A percentile compares a stretch with the other conserved stretches of the same genome.
phyloP scores from a whole-genome alignment of 164 flowering plant genomes.

The Tinospora cordifolia region DNA sequence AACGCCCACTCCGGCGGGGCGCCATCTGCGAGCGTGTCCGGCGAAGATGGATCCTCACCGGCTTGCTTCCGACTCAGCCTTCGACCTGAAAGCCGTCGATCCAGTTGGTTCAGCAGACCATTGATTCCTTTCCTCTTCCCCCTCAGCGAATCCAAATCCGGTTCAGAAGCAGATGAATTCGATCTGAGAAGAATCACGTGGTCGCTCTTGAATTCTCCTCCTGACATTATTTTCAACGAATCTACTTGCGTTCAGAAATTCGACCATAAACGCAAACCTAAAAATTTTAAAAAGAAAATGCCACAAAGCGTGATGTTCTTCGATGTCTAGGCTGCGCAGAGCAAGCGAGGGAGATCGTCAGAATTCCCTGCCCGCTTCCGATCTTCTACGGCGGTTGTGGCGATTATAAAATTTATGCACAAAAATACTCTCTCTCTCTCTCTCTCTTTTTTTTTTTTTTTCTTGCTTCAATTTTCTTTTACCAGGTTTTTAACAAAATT shows the following conservation, averaged over 20 bases:
- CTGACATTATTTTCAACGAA: background rate
- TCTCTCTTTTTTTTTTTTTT: no score
- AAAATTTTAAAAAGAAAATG: no score
- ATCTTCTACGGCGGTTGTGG: no score
- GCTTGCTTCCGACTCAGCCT: conserved; percentile 15
- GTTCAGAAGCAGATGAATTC: conserved; percentile 23
- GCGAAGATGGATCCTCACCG: conserved; percentile 12
- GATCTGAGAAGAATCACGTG: conserved; percentile 18
- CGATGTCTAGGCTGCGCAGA: no score
- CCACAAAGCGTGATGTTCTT: no score
- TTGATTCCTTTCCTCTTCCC: conserved; percentile 21
- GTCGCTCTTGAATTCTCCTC: background rate
- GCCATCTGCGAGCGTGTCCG: conserved; percentile 49
- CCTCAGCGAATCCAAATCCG: conserved; percentile 37
- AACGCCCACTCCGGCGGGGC: conserved; percentile 99
- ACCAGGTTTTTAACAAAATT: no score
- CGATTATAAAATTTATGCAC: no score
- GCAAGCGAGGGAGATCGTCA: no score
- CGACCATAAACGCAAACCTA: no score
- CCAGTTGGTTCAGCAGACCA: conserved; percentile 39
- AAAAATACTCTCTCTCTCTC: no score
- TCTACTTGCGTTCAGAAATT: background rate
- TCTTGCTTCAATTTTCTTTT: no score
- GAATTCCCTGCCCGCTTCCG: no score
- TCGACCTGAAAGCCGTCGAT: conserved; percentile 32